phyloP scores from a whole-genome alignment of 2,329 filamentous ascomycete species.

The Chaetomium olivaceum region DNA sequence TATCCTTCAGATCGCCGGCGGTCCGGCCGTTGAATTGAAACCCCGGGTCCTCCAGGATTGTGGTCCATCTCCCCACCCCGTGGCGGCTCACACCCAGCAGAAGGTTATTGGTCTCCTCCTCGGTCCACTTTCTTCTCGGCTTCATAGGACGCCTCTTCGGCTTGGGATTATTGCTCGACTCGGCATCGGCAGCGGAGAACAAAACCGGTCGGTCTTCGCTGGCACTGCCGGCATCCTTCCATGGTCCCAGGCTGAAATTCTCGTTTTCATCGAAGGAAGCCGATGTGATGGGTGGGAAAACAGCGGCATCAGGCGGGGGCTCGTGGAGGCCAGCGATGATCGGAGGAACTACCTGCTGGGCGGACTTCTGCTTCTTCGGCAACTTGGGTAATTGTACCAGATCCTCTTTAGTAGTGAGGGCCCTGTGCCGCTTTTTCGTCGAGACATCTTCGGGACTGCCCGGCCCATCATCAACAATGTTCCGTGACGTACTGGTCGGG shows the following conservation, averaged over 20 bases:
- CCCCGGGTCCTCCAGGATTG: conserved; percentile 60
- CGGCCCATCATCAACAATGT: conserved; percentile 48
- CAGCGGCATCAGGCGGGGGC: conserved; percentile 59
- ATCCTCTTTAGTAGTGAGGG: conserved; percentile 56
- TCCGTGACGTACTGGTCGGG: conserved; percentile 47
- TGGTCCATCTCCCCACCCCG: conserved; percentile 66
- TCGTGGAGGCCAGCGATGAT: conserved; percentile 66
- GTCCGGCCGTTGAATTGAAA: conserved; percentile 63
- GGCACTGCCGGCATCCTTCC: conserved; percentile 46
- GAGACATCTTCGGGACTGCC: conserved; percentile 48
- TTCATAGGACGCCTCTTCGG: conserved; percentile 57
- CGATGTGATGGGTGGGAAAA: conserved; percentile 65
- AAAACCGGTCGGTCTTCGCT: conserved; percentile 33
- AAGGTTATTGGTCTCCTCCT: conserved; percentile 64
- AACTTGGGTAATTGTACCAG: conserved; percentile 65
- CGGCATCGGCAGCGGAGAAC: conserved; percentile 28
- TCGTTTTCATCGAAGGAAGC: conserved; percentile 54
- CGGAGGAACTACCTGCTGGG: conserved; percentile 58
- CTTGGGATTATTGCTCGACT: conserved; percentile 39
- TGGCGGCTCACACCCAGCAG: conserved; percentile 62
- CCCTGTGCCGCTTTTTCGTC: conserved; percentile 57
- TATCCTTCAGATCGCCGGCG: conserved; percentile 64
- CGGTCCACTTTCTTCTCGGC: conserved; percentile 63
- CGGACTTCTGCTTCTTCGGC: conserved; percentile 63
- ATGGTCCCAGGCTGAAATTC: conserved; percentile 42